phyloP scores from a whole-genome alignment of 495 filamentous ascomycete species.

The Parathielavia appendiculata region DNA sequence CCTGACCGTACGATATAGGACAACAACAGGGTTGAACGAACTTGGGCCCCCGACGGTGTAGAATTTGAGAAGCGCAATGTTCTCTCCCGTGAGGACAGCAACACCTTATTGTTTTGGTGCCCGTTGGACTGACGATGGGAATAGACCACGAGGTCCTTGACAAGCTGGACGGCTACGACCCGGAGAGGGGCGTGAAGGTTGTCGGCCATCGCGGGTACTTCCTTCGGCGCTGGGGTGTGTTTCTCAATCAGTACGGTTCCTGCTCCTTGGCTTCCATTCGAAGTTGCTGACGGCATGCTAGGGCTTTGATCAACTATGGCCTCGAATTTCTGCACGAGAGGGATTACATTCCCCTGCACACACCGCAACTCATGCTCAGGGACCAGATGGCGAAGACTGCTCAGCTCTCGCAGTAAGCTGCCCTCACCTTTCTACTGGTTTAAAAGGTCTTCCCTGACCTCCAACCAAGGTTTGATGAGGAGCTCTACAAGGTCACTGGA shows the following conservation, averaged over 20 bases:
- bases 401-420: conserved; percentile 68
- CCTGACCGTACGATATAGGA: conserved; percentile 44
- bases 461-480: conserved; percentile 68
- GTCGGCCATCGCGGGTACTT: conserved; percentile 96
- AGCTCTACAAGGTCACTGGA: conserved; percentile 92
- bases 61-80: conserved; percentile 54
- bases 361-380: conserved; percentile 92
- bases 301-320: conserved; percentile 86
- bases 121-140: background rate
- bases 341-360: conserved; percentile 83
- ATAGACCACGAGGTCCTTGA: conserved; percentile 87
- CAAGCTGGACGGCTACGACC: conserved; percentile 85
- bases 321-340: conserved; percentile 74
- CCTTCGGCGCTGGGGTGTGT: conserved; percentile 82
- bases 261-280: background rate
- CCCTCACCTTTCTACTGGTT: background rate
- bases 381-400: conserved; percentile 99
- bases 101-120: conserved; percentile 22
- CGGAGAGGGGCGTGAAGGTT: conserved; percentile 88
- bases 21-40: conserved; percentile 69
- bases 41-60: conserved; percentile 73
- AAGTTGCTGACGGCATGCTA: conserved; percentile 10
- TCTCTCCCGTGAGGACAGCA: conserved; percentile 27
- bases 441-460: background rate
- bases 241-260: conserved; percentile 50